Conservation (phyloP, 2,329 filamentous ascomycete species). For the Aspergillus fijiensis region DNA sequence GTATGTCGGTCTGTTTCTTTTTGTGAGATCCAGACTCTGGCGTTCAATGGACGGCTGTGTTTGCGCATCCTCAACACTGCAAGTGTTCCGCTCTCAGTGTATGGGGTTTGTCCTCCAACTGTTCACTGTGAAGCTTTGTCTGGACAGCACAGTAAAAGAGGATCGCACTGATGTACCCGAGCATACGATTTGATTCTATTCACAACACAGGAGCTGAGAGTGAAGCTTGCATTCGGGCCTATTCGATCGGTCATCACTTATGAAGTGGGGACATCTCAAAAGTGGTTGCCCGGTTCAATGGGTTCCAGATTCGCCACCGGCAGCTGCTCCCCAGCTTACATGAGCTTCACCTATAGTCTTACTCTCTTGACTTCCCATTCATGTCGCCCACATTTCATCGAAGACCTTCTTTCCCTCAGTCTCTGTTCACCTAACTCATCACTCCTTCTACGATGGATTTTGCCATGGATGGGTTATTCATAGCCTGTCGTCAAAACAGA, state of each 20-base stretch:
- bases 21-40: background rate
- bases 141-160: background rate
- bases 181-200: background rate
- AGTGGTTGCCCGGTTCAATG: background rate
- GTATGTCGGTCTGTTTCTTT: background rate
- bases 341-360: background rate
- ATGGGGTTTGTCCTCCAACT: background rate
- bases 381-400: background rate
- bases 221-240: background rate
- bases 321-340: slow-evolving; percentile 4
- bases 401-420: background rate
- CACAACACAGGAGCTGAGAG: background rate
- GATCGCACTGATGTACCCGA: background rate
- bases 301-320: slow-evolving; percentile 5
- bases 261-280: background rate
- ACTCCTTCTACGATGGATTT: background rate
- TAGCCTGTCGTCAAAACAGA: background rate
- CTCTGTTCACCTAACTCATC: background rate
- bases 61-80: background rate
- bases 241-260: background rate
- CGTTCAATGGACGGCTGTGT: background rate
- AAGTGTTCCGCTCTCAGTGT: background rate
- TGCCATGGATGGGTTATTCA: background rate
- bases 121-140: background rate
- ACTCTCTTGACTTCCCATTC: background rate